Evolutionary conservation across 1,139 yeast genomes (phyloP), one percentile per base, ranked within the genome.

Genomic region (Magnusiomyces suaveolens): DNA sequence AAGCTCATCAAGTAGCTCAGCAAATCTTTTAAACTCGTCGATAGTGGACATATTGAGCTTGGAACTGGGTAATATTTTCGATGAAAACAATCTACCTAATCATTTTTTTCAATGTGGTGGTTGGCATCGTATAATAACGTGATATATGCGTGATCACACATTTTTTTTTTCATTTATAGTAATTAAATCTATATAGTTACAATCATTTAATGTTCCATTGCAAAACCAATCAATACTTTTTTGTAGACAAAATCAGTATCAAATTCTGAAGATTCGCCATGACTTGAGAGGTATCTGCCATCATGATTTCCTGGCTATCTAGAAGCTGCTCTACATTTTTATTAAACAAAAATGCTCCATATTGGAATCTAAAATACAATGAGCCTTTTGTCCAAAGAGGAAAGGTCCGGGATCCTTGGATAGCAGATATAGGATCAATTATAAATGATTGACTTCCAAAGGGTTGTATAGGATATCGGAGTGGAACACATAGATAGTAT

Each of bases 331-430:
- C 79, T 48, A 80, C 71, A 61, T 79, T 71, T 57, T 76, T 75
- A 57, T 75, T 72, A 46, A 80, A 64, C 36, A 80, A 65, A 51
- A 73, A 71, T 8, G 78, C 68, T 0, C 76, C 84, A 61, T 78
- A 80, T 59, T 80, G 80, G 56, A 80, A 78, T 29, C 82, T 66
- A 61, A 77, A 72, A 52, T 71, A 72, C 25, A 75, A 69, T 23
- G 76, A 73, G 2, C 77, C 77, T 16, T 75, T 72, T 32, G 75
- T 69, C 73, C 80, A 79, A 49, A 80, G 62, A 1, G 83, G 83
- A 60, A 71, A 71, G 41, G 67, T 61, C 12, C 72, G 69, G 12
- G 77, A 69, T 49, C 75, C 79, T 56, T 69, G 74, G 32, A 75
- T 72, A 24, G 69, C 67, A 36, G 79, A 73, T 18, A 79, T 73